Evolutionary conservation across 2,329 filamentous ascomycete species (phyloP).

Genomic region (Colletotrichum limetticola): DNA sequence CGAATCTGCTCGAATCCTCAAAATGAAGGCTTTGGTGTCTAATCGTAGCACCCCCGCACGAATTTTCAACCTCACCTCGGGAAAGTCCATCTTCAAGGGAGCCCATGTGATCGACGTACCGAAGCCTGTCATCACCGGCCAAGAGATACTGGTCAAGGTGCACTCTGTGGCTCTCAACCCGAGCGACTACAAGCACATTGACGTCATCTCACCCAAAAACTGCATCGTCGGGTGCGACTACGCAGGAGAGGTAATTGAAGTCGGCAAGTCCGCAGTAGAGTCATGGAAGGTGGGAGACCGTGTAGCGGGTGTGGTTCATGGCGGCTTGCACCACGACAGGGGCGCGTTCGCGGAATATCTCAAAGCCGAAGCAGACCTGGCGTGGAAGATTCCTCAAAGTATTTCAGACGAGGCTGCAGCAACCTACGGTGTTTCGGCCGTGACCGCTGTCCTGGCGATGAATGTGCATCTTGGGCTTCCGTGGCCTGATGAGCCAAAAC

Average conservation of each 20-base stretch:
- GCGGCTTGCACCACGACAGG: conserved; percentile 38
- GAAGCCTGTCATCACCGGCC: conserved; percentile 9
- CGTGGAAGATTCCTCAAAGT: conserved; percentile 39
- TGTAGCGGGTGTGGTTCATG: conserved; percentile 40
- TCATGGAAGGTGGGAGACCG: conserved; percentile 40
- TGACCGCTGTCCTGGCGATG: conserved; percentile 41
- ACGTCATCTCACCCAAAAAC: conserved; percentile 41
- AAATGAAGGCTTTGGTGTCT: conserved; percentile 37
- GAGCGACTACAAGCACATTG: conserved; percentile 45
- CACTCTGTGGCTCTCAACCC: conserved; percentile 46
- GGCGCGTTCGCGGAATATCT: conserved; percentile 43
- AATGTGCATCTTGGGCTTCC: conserved; percentile 39
- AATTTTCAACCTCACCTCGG: conserved; percentile 19
- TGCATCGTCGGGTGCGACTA: conserved; percentile 44
- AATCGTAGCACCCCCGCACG: conserved; percentile 14
- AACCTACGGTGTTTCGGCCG: conserved; percentile 43
- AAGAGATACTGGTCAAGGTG: conserved; percentile 43
- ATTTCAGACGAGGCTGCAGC: conserved; percentile 38
- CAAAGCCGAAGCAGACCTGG: conserved; percentile 38
- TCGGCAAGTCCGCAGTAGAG: conserved; percentile 37
- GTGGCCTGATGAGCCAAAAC: conserved; percentile 18
- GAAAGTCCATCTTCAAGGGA: conserved; percentile 38
- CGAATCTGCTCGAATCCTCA: background rate
- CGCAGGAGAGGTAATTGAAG: conserved; percentile 45
- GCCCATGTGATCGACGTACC: background rate